Evolutionary conservation across 2,329 filamentous ascomycete genomes (phyloP), one percentile per base, ranked within the genome.

Genomic region (Sporothrix schenckii): DNA sequence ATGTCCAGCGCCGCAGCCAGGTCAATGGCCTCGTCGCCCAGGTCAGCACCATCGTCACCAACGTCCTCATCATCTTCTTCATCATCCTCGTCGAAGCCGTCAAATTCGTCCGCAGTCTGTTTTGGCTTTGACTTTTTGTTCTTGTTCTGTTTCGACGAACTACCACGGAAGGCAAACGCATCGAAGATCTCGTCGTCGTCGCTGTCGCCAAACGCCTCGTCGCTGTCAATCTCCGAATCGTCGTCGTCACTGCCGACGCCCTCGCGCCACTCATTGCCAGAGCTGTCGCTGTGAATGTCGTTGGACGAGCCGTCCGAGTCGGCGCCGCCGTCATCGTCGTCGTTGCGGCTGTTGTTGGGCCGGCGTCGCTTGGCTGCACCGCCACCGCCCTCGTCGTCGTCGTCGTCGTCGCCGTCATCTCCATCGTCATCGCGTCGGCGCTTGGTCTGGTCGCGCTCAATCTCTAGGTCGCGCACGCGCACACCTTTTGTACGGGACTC

Each of bases 121-220:
- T 70, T 68, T 9, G 52, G 76, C 70, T 72, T 75, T 71, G 56
- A 3, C 21, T 76, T 75, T 72, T 76, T 75, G 73, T 80, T 81
- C 58, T 74, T 74, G 30, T 72, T 72, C 41, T 72, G 77, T 69
- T 79, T 80, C 63, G 80, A 81, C 65, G 80, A 80, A 75, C 82
- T 84, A 13, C 85, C 85, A 1, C 84, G 76, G 72, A 89, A 88
- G 0, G 83, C 76, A 76, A 90, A 96, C 13, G 89, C 92, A 73
- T 93, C 88, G 74, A 97, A 96, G 73, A 86, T 87, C 77, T 97
- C 94, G 76, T 95, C 94, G 76, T 95, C 90, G 76, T 97, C 94
- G 76, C 92, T 95, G 74, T 92, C 90, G 3, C 93, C 92, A 83
- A 97, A 93, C 2, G 94, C 94, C 76, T 96, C 92, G 77, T 89